These are phyloP conservation scores for Periconia sp. DNA, from an alignment of 2,329 filamentous ascomycete genomes.

Conservation along the genomic window DNA sequence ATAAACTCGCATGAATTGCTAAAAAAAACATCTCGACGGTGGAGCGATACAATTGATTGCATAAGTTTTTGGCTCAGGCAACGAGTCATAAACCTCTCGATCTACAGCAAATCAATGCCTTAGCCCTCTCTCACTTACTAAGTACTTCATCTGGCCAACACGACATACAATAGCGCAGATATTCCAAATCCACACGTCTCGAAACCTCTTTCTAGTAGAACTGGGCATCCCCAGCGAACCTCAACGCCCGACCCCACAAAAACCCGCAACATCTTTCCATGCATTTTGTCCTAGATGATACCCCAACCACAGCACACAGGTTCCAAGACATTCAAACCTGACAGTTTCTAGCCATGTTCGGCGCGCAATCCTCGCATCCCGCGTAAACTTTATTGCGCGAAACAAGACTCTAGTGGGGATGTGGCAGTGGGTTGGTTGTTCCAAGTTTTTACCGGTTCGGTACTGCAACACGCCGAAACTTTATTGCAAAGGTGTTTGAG, in stretches of 20 bases:
- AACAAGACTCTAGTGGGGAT: not conserved
- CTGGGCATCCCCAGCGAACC: too few relatives aligned
- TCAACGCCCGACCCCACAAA: not conserved
- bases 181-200: too few relatives aligned
- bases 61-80: too few relatives aligned
- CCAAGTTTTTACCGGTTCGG: not conserved
- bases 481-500: not conserved
- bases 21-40: too few relatives aligned
- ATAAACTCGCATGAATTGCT: too few relatives aligned
- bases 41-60: too few relatives aligned
- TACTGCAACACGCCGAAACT: not conserved
- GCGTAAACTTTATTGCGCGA: not conserved
- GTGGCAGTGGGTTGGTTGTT: not conserved
- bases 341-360: not conserved
- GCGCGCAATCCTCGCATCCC: not conserved
- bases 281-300: not conserved
- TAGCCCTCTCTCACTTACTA: too few relatives aligned
- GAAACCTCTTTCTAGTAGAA: too few relatives aligned
- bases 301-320: conserved; percentile 10
- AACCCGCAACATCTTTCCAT: not conserved
- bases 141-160: too few relatives aligned
- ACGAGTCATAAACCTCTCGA: too few relatives aligned
- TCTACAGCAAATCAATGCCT: too few relatives aligned
- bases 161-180: too few relatives aligned
- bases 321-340: not conserved